Conservation (phyloP, 257 asterid genomes). For the Solanum pinnatisectum region DNA sequence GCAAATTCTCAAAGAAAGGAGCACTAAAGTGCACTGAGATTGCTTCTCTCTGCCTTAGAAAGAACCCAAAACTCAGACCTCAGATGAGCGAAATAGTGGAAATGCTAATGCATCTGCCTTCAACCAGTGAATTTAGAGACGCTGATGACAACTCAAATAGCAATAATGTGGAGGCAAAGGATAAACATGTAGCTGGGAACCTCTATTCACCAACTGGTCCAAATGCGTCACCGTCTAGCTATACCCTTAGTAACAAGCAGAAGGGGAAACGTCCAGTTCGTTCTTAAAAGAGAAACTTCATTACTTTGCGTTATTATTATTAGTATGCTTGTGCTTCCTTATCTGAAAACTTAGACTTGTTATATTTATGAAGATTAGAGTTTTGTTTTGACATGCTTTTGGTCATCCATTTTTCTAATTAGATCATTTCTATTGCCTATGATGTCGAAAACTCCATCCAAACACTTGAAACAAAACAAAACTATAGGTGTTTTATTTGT, state of each 20-base stretch:
- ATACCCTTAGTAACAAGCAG: conserved; percentile 19
- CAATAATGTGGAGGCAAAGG: conserved; percentile 21
- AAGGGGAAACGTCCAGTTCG: background rate
- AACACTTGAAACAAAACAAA: background rate
- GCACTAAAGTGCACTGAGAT: conserved; percentile 49
- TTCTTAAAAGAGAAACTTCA: background rate
- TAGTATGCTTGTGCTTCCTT: background rate
- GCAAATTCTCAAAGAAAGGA: conserved; percentile 56
- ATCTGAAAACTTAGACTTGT: background rate
- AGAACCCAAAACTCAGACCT: conserved; percentile 58
- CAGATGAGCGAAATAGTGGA: conserved; percentile 70
- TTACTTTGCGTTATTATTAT: background rate
- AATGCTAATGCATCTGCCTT: conserved; percentile 49
- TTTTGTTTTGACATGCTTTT: background rate
- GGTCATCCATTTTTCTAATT: background rate
- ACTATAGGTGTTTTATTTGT: background rate
- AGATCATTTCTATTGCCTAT: background rate
- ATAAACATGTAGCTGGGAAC: conserved; percentile 34
- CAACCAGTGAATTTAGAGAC: conserved; percentile 40
- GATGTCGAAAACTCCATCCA: background rate
- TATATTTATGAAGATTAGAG: background rate
- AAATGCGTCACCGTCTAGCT: conserved; percentile 30
- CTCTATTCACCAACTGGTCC: conserved; percentile 32
- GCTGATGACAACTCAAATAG: conserved; percentile 13
- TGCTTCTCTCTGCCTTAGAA: conserved; percentile 68